Evolutionary conservation across 2,329 filamentous ascomycete genomes (phyloP).

Genomic region (Aspergillus pseudoterreus): DNA sequence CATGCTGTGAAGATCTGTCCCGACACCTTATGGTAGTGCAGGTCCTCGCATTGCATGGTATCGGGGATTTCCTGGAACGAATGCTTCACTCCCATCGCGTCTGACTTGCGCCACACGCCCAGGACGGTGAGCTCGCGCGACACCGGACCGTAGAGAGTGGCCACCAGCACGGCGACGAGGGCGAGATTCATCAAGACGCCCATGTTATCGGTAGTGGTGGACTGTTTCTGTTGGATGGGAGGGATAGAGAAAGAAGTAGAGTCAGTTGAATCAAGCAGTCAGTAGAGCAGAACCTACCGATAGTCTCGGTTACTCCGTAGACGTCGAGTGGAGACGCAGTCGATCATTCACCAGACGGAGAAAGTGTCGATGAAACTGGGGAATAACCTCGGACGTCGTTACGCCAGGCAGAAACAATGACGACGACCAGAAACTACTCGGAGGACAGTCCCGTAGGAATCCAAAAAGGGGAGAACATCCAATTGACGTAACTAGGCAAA

Average conservation of each 20-base stretch:
- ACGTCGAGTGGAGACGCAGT: background rate
- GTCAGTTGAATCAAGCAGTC: background rate
- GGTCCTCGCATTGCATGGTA: constrained; percentile 57
- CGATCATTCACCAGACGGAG: background rate
- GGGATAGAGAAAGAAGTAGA: background rate
- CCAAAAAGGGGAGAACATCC: too few species aligned
- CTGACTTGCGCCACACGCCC: constrained; percentile 20
- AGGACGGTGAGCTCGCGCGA: constrained; percentile 18
- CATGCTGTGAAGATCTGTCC: constrained; percentile 56
- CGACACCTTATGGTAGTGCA: constrained; percentile 52
- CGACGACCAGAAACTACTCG: too few species aligned
- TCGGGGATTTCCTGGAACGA: constrained; percentile 45
- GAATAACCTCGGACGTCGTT: background rate
- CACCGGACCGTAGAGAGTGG: constrained; percentile 17
- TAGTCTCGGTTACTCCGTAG: background rate
- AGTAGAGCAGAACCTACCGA: background rate
- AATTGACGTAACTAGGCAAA: too few species aligned
- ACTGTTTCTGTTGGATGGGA: background rate
- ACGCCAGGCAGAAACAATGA: background rate
- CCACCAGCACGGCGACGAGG: constrained; percentile 17
- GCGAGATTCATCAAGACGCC: constrained; percentile 17
- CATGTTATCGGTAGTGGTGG: constrained; percentile 13
- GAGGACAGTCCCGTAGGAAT: too few species aligned
- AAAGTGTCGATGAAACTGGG: background rate
- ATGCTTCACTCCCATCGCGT: constrained; percentile 27